Conservation (phyloP, 768 basidiomycete genomes). For the Boletus rubroflammeus region DNA sequence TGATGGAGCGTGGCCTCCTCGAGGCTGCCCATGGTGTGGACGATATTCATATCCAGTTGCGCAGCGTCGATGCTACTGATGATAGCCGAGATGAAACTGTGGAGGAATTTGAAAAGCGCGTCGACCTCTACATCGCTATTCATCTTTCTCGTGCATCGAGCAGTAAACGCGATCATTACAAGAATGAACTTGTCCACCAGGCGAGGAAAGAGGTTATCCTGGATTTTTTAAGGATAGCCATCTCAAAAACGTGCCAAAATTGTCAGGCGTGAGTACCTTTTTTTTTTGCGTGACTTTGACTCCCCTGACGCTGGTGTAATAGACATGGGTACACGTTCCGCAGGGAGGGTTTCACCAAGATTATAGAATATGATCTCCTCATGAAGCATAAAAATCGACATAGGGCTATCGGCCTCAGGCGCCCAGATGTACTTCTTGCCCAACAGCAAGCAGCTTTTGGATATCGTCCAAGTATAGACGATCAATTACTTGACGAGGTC, state of each 20-base stretch:
- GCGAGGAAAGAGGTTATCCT: conserved; percentile 76
- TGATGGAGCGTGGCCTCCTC: conserved; percentile 87
- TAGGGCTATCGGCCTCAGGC: conserved; percentile 47
- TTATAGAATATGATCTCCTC: conserved; percentile 90
- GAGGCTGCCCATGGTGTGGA: conserved; percentile 78
- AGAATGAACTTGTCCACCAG: conserved; percentile 85
- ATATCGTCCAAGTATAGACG: conserved; percentile 23
- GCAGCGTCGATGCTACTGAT: conserved; percentile 31
- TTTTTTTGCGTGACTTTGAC: conserved; percentile 1
- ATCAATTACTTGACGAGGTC: conserved; percentile 34
- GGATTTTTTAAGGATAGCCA: conserved; percentile 72
- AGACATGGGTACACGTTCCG: conserved; percentile 85
- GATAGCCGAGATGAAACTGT: conserved; percentile 53
- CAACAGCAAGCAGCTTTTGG: conserved; percentile 34
- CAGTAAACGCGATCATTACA: conserved; percentile 79
- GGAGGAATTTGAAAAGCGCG: conserved; percentile 56
- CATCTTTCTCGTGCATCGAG: conserved; percentile 40
- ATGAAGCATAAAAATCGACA: conserved; percentile 69
- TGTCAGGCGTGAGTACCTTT: conserved; percentile 73
- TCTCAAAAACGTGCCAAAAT: conserved; percentile 73
- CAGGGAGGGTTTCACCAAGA: conserved; percentile 90
- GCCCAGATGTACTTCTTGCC: conserved; percentile 72
- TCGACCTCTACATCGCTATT: conserved; percentile 66
- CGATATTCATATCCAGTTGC: conserved; percentile 49
- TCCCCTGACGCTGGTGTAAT: conserved; percentile 3